Conservation (phyloP, 192 early-diverging fungal genomes). For the Chytriomyces confervae region DNA sequence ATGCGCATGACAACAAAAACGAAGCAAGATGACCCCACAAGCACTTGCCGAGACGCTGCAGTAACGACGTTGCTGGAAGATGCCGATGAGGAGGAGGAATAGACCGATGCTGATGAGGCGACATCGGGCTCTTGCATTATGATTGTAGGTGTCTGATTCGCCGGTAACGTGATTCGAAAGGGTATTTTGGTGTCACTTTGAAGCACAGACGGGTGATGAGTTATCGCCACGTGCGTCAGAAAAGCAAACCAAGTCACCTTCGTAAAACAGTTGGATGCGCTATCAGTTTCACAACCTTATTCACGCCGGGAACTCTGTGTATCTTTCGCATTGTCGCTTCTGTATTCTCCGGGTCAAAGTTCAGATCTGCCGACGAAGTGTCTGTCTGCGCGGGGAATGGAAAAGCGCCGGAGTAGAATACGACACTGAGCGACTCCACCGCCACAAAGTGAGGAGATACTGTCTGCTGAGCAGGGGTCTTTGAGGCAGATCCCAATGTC, state of each 20-base stretch:
- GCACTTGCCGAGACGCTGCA: neutral
- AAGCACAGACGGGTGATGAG: neutral
- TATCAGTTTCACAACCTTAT: neutral
- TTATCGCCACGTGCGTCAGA: neutral
- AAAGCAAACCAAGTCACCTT: neutral
- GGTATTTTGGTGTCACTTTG: conserved; percentile 4
- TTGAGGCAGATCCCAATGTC: neutral
- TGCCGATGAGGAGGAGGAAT: no score
- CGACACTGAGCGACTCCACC: neutral
- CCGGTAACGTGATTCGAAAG: neutral
- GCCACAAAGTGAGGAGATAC: neutral
- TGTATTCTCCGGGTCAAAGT: neutral
- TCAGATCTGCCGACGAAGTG: neutral
- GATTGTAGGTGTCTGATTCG: neutral
- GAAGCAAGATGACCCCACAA: neutral
- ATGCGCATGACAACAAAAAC: neutral
- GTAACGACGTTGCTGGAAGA: no score
- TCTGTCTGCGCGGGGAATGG: neutral
- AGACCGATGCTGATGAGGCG: neutral
- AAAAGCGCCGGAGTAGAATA: conserved; percentile 1
- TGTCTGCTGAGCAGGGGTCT: neutral
- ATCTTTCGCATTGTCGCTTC: neutral
- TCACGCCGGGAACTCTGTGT: neutral
- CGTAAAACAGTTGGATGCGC: neutral
- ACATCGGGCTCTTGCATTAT: neutral